Evolutionary conservation across 768 basidiomycete genomes (phyloP), one percentile per base, ranked within the genome.

Genomic region (Jaapia argillacea): DNA sequence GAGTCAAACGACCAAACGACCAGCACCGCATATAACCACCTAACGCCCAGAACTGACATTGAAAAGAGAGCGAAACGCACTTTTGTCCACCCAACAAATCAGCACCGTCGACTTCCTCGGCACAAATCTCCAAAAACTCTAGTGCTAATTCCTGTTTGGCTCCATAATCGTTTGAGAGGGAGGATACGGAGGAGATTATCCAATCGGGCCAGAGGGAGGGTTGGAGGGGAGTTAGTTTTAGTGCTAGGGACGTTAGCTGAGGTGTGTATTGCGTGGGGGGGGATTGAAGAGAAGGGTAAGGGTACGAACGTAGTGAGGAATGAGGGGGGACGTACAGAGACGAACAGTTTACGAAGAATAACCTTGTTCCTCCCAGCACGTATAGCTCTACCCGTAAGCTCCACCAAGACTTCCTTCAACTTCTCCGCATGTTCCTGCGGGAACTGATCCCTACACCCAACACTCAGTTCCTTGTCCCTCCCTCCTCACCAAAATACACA

Each of bases 321-420:
- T 23, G 24, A 36, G 44, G 4, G 23, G 18, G 27, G 14, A 67
- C 83, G 58, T 65, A 93, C 88, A 40, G 87, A 79, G 20, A 91
- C 87, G 58, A 85, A 96, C 14, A 93, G 65, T 56, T 93, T 96
- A 43, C 89, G 77, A 24, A 90, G 70, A 46, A 88, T 85, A 49
- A 89, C 70, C 50, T 78, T 83, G 54, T 67, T 74, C 43, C 69
- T 72, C 5, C 77, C 70, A 18, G 71, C 67, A 12, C 69, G 60
- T 35, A 84, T 71, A 2, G 85, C 74, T 45, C 79, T 75, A 1
- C 74, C 74, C 2, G 86, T 82, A 24, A 89, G 65, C 42, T 81
- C 72, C 12, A 94, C 64, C 25, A 92, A 61, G 41, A 85, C 64
- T 48, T 83, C 75, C 13, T 79, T 72, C 21, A 93, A 69, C 12